Evolutionary conservation across 2,329 filamentous ascomycete genomes (phyloP), one percentile per base, ranked within the genome.

Genomic region (Xylaria sp.): DNA sequence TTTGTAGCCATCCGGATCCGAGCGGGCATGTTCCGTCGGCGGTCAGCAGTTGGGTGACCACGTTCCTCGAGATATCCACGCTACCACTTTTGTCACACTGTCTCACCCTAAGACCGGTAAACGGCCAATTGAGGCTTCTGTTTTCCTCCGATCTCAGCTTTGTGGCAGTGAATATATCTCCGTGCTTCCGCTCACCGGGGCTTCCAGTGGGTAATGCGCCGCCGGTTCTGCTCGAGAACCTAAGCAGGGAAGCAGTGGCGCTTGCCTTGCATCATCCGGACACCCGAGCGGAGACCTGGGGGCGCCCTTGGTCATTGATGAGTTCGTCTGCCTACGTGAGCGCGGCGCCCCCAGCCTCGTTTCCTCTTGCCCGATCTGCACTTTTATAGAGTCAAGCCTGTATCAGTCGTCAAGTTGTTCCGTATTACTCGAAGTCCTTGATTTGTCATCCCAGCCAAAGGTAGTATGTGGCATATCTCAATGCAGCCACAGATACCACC

Each of bases 291-390:
- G 75, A 78, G 56, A 74, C 41, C 62, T 78, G 11, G 67, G 77
- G 13, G 71, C 75, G 1, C 76, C 76, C 7, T 62, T 77, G 22
- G n/a, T n/a, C n/a, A n/a, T 73, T 71, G 75, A 72, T 77, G 59
- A 76, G 77, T 49, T 74, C 72, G 6, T 77, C 77, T 44, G 71
- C 68, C 3, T 78, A 77, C 65, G 78, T 78, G 75, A 71, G 71
- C 2, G 69, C 76, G 38, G 71, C 74, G 1, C 69, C 73, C 26
- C 66, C 75, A 57, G 64, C 76, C 4, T 70, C 72, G 60, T 73
- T 70, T 51, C 68, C 11, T 67, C 52, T 65, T 76, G 20, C 74
- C 74, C 1, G 68, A 71, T 8, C 70, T 71, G 57, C 69, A 64
- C 22, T 67, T 76, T 18, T 63, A 71, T 34, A 68, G 71, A 8